Conservation (phyloP, 352 stramenopile genomes). For the Thalassiosira pacifica region DNA sequence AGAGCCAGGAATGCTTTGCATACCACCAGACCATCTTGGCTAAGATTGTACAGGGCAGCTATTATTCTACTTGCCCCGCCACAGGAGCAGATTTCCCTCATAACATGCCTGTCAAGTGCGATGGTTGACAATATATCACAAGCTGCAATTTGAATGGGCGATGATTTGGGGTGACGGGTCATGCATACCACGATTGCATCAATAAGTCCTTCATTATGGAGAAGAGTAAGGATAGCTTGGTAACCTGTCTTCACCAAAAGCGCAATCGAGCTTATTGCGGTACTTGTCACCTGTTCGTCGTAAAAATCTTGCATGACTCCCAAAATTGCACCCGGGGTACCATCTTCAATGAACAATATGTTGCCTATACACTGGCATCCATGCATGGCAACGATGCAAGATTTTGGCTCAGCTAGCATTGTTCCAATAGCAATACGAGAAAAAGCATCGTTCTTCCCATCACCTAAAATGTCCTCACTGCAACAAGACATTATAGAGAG, state of each 20-base stretch:
- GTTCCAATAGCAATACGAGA: slow-evolving; percentile 5
- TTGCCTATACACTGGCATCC: background rate
- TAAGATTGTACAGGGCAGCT: slow-evolving; percentile 14
- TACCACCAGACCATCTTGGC: background rate
- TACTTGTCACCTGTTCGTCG: background rate
- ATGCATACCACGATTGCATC: slow-evolving; percentile 20
- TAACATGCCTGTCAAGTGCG: slow-evolving; percentile 4
- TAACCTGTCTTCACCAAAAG: slow-evolving; percentile 9
- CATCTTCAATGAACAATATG: background rate
- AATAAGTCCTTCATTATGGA: background rate
- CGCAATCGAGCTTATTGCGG: slow-evolving; percentile 8
- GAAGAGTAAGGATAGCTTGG: background rate
- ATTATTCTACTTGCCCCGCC: slow-evolving; percentile 20
- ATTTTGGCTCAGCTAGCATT: slow-evolving; percentile 14
- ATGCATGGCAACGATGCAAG: background rate
- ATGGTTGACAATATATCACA: slow-evolving; percentile 15
- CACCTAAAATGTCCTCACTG: background rate
- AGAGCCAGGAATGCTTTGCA: slow-evolving; percentile 10
- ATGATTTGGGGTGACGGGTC: background rate
- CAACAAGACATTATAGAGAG: slow-evolving; percentile 26
- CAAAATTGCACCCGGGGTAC: background rate
- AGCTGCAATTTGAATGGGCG: slow-evolving; percentile 1
- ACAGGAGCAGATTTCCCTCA: slow-evolving; percentile 3
- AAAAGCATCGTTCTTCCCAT: background rate
- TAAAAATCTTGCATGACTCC: background rate